phyloP scores from a whole-genome alignment of 352 stramenopile species.

The Globisporangium lucens region DNA sequence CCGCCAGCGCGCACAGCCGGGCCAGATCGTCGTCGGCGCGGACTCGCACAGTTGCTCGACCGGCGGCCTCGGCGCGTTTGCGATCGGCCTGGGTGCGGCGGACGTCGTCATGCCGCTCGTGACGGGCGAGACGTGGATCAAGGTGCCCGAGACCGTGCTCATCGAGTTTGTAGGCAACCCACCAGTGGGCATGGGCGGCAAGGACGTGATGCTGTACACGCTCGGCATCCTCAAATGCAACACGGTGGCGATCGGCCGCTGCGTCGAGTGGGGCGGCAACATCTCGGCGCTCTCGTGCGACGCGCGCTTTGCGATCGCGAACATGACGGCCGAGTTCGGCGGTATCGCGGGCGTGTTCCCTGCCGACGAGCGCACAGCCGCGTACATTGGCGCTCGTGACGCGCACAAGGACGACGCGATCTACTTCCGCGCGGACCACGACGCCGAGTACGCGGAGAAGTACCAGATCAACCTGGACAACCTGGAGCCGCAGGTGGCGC shows the following conservation, averaged over 20 bases:
- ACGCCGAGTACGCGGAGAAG: conserved; percentile 68
- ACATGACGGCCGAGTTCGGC: conserved; percentile 87
- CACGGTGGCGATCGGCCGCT: conserved; percentile 75
- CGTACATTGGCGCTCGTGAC: conserved; percentile 71
- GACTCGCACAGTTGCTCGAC: conserved; percentile 82
- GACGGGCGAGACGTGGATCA: conserved; percentile 86
- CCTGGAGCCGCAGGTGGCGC: conserved; percentile 67
- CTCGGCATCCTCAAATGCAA: conserved; percentile 85
- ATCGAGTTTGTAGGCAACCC: conserved; percentile 76
- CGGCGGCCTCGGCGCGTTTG: conserved; percentile 73
- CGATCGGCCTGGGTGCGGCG: conserved; percentile 68
- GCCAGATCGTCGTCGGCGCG: conserved; percentile 80
- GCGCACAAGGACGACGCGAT: conserved; percentile 78
- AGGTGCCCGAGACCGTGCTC: conserved; percentile 84
- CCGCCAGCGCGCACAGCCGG: conserved; percentile 75
- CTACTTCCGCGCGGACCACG: conserved; percentile 77
- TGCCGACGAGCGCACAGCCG: conserved; percentile 67
- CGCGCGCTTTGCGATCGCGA: conserved; percentile 79
- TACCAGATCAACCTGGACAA: conserved; percentile 74
- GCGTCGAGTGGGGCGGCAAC: conserved; percentile 81
- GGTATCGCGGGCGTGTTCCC: conserved; percentile 84
- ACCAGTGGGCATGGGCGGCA: conserved; percentile 72
- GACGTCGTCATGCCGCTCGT: conserved; percentile 85
- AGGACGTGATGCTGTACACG: conserved; percentile 87
- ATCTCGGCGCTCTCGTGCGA: conserved; percentile 75